Base-by-base conservation (phyloP, 1,284 basidiomycete species). In the Rhodotorula sp. region DNA sequence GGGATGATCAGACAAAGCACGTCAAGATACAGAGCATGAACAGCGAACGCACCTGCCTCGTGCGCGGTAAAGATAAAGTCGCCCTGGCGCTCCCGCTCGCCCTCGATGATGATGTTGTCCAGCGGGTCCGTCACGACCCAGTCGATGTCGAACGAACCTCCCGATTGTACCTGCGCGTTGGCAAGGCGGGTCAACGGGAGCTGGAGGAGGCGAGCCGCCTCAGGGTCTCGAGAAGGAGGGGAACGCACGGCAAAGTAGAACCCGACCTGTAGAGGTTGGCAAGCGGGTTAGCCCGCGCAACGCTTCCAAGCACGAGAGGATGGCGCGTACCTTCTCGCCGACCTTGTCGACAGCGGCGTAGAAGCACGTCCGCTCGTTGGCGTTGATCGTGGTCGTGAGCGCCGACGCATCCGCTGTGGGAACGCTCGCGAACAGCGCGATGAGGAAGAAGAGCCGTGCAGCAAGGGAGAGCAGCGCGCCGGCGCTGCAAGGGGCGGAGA, bases 1-100 rank as follows among this genome's bases (percentile, higher is more conserved):
- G n/a, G 15, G 50, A 19, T 15, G 46, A n/a, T 51, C 46, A 48
- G 50, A n/a, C n/a, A 4, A 51, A 6, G 12, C 1, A 15, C 9
- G 1, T 13, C 12, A 3, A 1, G 19, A 22, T 15, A 29, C 8
- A 19, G 15, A 19, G 19, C 3, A 4, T 25, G 13, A 1, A 29
- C 3, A 25, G 8, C 0, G 4, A 17, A 39, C 56, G 56, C 27
- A 57, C 56, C 56, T 34, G 90, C 87, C 50, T 87, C 87, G 83
- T 97, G 95, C 22, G 92, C 96, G 9, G 97, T 99, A 76, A 99
- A 88, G 73, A 99, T 92, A 80, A 90, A 97, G 86, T 99, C 97
- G 55, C 96, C 94, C 80, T 98, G 94, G 48, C 92, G 88, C 80
- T 98, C 95, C 56, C 89, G 88, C 76, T 87, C 82, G 66, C 94